Evolutionary conservation across 1,284 basidiomycete genomes (phyloP).

Genomic region (Fomitopsis pinicola): DNA sequence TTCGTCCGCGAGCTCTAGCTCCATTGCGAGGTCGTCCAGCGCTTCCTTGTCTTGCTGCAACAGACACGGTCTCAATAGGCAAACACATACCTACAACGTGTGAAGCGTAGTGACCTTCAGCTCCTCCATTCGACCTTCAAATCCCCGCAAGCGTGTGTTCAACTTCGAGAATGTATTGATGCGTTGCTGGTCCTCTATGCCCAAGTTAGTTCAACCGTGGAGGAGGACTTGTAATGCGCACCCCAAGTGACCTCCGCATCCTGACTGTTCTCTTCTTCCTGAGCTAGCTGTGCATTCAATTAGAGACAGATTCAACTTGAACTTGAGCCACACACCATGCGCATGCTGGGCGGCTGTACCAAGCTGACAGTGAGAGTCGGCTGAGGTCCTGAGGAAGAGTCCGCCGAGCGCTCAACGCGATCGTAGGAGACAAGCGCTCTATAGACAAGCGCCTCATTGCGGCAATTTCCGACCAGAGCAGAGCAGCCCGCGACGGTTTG

Average conservation of each 20-base stretch:
- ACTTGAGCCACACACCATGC: slow-evolving; percentile 40
- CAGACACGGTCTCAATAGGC: background rate
- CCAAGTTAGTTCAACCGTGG: background rate
- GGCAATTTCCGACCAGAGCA: background rate
- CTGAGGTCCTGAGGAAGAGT: background rate
- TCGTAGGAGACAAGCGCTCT: background rate
- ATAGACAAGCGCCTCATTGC: background rate
- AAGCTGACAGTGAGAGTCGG: too few species aligned
- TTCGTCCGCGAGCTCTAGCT: slow-evolving; percentile 88
- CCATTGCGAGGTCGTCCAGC: slow-evolving; percentile 82
- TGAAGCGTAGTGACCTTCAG: slow-evolving; percentile 53
- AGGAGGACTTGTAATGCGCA: slow-evolving; percentile 31
- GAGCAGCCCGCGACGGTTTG: background rate
- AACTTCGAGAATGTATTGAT: slow-evolving; percentile 94
- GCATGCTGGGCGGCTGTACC: slow-evolving; percentile 27
- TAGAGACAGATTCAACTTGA: background rate
- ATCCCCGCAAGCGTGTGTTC: slow-evolving; percentile 71
- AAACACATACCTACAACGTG: background rate
- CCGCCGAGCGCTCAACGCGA: background rate
- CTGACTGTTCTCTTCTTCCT: slow-evolving; percentile 79
- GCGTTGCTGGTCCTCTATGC: slow-evolving; percentile 83
- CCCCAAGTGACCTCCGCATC: slow-evolving; percentile 91
- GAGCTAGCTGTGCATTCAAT: slow-evolving; percentile 45
- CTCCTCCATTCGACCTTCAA: slow-evolving; percentile 69
- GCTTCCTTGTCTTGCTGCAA: slow-evolving; percentile 87